Base-by-base conservation (phyloP, 495 filamentous ascomycete species). In the Hyphodiscus hymeniophilus region DNA sequence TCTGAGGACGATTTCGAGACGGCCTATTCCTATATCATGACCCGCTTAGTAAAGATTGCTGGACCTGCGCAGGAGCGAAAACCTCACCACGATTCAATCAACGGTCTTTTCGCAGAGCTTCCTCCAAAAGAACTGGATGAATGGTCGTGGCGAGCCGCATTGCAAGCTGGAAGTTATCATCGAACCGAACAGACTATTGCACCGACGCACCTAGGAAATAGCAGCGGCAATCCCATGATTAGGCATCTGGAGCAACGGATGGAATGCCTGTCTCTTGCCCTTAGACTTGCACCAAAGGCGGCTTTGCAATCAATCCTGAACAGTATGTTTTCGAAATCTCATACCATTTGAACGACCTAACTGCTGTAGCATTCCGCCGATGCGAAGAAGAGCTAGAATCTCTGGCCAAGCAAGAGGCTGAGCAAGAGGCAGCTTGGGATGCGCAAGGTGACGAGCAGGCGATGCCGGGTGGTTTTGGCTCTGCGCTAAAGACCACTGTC, bases 1-100 rank as follows among this genome's bases (percentile, higher is more conserved):
- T 67, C 72, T 4, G 87, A 90, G 60, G 79, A 92, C 56, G 92
- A 98, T 59, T 97, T 97, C 54, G 91, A 94, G 53, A 97, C 94
- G 0, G 94, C 94, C 18, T 97, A 97, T 66, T 94, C 89, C 11
- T 95, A 92, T 66, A 84, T 95, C 28, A 77, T 94, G 49, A 95
- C 77, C 55, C 72, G 76, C 8, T 61, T 85, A 12, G 54, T 63
- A 22, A 26, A 44, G 20, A 45, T 60, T 34, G 60, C 50, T 18
- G 49, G 46, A 3, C 47, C 43, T 15, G 47, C 54, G 10, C 52
- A 57, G 33, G 23, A 71, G 22, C 72, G 77, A 1, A 67, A 71
- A 15, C 70, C 70, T 7, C 50, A 39, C n/a, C 34, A 35, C n/a
- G 42, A 47, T n/a, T 45, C 49, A 28, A 23, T 13, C 30, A 42